Evolutionary conservation across 176 grass and related monocot genomes (phyloP).

Genomic region (Musa acuminata): DNA sequence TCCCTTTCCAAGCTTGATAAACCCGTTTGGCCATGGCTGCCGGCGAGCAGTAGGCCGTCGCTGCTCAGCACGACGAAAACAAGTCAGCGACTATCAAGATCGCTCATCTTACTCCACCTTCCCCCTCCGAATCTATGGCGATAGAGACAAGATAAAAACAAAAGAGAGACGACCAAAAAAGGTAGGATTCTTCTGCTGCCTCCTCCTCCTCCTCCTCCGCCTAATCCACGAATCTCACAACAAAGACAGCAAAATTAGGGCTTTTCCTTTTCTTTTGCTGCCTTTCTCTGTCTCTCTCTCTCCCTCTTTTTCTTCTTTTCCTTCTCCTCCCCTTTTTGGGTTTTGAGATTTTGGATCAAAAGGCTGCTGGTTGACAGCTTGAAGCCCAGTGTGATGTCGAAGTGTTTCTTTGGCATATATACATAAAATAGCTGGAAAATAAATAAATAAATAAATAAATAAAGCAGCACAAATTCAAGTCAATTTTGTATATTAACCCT

Average conservation of each 20-base stretch:
- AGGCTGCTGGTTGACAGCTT: constrained; percentile 6
- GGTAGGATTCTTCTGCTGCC: neutral
- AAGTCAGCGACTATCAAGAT: constrained; percentile 18
- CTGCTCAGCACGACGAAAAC: constrained; percentile 1
- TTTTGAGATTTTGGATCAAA: constrained; percentile 2
- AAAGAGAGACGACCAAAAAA: neutral
- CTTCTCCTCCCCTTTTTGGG: constrained; percentile 10
- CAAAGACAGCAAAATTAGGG: neutral
- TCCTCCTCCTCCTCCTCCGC: neutral
- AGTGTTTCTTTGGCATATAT: too few relatives aligned
- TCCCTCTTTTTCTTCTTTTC: neutral
- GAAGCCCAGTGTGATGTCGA: neutral
- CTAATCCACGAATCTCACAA: neutral
- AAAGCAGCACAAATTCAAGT: too few relatives aligned
- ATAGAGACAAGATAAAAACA: neutral
- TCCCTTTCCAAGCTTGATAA: constrained; percentile 71
- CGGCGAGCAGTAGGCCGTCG: neutral
- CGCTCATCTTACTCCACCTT: constrained; percentile 7
- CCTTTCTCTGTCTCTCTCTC: neutral
- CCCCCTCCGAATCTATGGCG: constrained; percentile 11
- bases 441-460: too few relatives aligned
- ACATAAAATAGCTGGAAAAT: too few relatives aligned
- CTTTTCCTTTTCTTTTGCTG: neutral
- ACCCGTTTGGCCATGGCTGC: constrained; percentile 61
- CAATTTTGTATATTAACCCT: too few relatives aligned